A percentile compares a stretch with the other conserved stretches of the same genome.
Evolutionary conservation across 768 basidiomycete species (phyloP).

Genomic region (Phanerodontia chrysosporium): DNA sequence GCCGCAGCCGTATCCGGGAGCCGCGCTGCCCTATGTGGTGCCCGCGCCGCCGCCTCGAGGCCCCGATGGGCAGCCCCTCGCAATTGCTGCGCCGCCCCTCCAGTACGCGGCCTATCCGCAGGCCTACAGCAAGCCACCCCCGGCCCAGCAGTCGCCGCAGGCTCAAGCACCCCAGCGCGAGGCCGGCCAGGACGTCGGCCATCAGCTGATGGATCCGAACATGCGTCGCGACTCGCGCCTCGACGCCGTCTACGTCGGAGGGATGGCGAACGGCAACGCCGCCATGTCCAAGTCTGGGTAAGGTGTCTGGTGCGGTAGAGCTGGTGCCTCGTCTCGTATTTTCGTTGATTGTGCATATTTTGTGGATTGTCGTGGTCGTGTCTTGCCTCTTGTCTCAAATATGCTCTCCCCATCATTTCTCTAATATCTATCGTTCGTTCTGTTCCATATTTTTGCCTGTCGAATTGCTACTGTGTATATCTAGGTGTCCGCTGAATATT

Average conservation of each 20-base stretch:
- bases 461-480: not conserved
- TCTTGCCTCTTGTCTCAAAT: not conserved
- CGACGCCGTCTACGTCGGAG: constrained; percentile 15
- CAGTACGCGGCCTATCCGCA: constrained; percentile 6
- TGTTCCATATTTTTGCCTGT: not conserved
- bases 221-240: constrained; percentile 12
- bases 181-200: constrained; percentile 6
- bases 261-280: constrained; percentile 14
- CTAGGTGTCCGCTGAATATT: not conserved
- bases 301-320: not conserved
- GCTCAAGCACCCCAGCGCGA: not conserved
- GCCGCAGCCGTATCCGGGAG: constrained; percentile 37
- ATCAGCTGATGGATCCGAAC: constrained; percentile 6
- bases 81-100: constrained; percentile 4
- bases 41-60: constrained; percentile 22
- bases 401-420: not conserved
- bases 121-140: constrained; percentile 1
- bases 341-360: not conserved
- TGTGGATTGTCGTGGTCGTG: not conserved
- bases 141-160: not conserved
- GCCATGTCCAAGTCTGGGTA: not conserved
- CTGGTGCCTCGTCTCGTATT: not conserved
- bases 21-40: constrained; percentile 40
- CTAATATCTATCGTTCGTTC: not conserved
- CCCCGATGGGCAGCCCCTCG: constrained; percentile 7